These are phyloP conservation scores for Aschersonia sp. DNA, from an alignment of 2,329 filamentous ascomycete species.

Conservation along the genomic window DNA sequence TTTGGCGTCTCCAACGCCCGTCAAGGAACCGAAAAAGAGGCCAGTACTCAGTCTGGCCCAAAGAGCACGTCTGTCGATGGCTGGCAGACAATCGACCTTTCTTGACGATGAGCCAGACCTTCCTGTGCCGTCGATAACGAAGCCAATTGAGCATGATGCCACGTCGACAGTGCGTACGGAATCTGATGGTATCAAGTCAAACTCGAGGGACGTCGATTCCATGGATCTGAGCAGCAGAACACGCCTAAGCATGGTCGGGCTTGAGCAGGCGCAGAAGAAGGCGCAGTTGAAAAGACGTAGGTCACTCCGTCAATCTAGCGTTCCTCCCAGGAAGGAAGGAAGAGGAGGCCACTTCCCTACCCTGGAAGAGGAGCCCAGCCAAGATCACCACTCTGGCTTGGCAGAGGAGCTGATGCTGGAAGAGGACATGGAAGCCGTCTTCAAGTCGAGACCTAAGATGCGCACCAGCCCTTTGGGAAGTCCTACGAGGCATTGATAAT, in stretches of 20 bases:
- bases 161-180: background rate
- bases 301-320: conserved; percentile 31
- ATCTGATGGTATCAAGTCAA: background rate
- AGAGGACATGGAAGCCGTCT: conserved; percentile 70
- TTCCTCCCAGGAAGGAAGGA: conserved; percentile 22
- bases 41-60: conserved; percentile 55
- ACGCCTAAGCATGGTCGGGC: conserved; percentile 45
- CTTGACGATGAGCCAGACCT: conserved; percentile 15
- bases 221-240: conserved; percentile 42
- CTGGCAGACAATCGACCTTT: conserved; percentile 32
- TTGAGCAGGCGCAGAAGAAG: conserved; percentile 44
- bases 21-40: conserved; percentile 30
- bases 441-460: conserved; percentile 71
- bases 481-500: conserved; percentile 22
- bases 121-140: conserved; percentile 5
- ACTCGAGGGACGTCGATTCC: conserved; percentile 8
- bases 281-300: conserved; percentile 41
- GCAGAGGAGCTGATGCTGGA: conserved; percentile 55
- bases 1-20: conserved; percentile 40
- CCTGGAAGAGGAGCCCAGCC: conserved; percentile 28
- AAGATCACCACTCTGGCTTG: conserved; percentile 28
- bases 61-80: conserved; percentile 71
- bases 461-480: conserved; percentile 54
- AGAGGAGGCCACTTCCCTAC: conserved; percentile 30
- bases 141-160: background rate